Percentiles rank a stretch among this genome's conserved stretches.
phyloP scores from a whole-genome alignment of 1,284 basidiomycete species.

The Rhodotorula sp. region DNA sequence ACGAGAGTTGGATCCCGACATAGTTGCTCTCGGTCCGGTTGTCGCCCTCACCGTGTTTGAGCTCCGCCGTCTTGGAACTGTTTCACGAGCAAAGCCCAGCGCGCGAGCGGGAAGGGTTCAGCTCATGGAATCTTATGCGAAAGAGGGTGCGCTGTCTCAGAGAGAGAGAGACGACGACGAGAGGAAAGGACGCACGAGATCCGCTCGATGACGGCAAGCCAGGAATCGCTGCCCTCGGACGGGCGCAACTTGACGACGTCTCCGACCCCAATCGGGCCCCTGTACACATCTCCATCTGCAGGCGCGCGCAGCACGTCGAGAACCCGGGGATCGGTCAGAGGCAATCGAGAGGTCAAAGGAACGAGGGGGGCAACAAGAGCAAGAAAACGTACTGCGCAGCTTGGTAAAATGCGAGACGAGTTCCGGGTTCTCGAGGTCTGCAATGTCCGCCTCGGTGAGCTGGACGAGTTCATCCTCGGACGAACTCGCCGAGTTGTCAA shows the following conservation, averaged over 20 bases:
- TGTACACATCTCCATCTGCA: not conserved
- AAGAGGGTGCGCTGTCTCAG: no score
- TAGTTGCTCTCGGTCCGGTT: no score
- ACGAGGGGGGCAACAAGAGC: not conserved
- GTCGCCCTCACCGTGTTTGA: no score
- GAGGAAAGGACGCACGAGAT: no score
- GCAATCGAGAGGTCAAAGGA: no score
- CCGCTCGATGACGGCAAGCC: not conserved
- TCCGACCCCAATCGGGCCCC: not conserved
- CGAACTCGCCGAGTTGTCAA: not conserved
- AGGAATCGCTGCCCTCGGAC: not conserved
- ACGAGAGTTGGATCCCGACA: no score
- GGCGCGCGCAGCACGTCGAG: not conserved
- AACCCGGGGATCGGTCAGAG: not conserved
- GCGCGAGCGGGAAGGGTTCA: no score
- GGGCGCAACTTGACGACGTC: slow-evolving; percentile 3
- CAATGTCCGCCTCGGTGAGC: not conserved
- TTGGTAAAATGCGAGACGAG: not conserved
- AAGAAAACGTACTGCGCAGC: not conserved
- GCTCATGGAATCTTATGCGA: no score
- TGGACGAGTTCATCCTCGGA: not conserved
- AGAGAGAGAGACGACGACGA: no score
- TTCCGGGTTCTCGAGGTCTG: not conserved
- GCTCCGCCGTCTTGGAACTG: no score
- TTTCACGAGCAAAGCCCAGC: no score